phyloP scores from a whole-genome alignment of 2,329 filamentous ascomycete species.

The Penicillium hesseltinei region DNA sequence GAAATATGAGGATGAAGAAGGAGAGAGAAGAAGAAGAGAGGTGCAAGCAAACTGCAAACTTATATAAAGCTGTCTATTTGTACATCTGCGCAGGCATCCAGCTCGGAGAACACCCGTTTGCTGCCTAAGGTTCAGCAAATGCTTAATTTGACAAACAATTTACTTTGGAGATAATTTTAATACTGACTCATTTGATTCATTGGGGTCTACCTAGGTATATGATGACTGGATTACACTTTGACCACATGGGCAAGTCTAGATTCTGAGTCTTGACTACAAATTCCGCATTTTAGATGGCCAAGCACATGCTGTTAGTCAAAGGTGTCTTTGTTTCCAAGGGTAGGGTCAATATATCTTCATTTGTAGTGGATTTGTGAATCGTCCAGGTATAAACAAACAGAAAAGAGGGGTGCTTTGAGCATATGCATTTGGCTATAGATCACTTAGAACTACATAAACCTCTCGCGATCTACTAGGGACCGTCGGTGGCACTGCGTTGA shows the following conservation, averaged over 20 bases:
- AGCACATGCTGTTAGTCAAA: background rate
- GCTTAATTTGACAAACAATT: background rate
- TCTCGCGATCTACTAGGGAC: background rate
- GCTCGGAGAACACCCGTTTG: background rate
- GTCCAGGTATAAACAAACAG: background rate
- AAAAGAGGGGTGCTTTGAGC: background rate
- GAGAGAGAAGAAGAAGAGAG: background rate
- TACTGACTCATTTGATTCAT: background rate
- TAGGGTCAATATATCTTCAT: no score
- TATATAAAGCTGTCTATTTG: background rate
- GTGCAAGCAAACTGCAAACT: background rate
- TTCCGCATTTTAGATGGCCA: background rate
- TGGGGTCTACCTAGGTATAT: background rate
- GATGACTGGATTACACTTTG: background rate
- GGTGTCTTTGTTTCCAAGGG: background rate
- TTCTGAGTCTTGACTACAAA: background rate
- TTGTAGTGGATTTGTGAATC: background rate
- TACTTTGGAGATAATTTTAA: background rate
- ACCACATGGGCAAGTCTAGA: background rate
- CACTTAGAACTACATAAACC: background rate
- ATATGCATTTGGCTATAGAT: background rate
- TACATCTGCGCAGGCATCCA: background rate
- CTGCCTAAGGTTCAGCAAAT: background rate
- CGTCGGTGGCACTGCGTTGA: background rate
- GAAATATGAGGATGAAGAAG: background rate